Evolutionary conservation across 2,329 filamentous ascomycete genomes (phyloP).

Genomic region (Acrocalymma vagum): DNA sequence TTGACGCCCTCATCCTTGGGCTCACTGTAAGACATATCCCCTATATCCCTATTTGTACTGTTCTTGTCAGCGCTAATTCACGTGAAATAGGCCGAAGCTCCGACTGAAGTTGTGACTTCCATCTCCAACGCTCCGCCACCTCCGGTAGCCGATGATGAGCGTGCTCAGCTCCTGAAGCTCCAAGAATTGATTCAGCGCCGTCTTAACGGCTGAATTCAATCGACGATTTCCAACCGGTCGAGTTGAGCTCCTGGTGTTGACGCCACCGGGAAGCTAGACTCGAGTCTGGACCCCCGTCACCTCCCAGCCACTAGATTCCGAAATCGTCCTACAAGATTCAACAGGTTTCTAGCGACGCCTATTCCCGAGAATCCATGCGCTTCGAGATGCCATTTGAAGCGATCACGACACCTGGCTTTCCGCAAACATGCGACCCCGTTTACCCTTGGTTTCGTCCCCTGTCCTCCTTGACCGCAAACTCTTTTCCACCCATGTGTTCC

Average conservation of each 20-base stretch:
- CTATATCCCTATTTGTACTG: conserved; percentile 31
- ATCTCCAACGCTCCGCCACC: conserved; percentile 36
- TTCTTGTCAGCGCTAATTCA: conserved; percentile 44
- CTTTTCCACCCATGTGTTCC: conserved; percentile 5
- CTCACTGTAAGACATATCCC: conserved; percentile 66
- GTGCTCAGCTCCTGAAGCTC: conserved; percentile 39
- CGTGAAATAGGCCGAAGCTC: conserved; percentile 50
- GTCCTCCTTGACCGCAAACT: too few relatives aligned
- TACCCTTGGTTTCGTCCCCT: too few relatives aligned
- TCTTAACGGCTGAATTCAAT: conserved; percentile 31
- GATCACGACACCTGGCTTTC: too few relatives aligned
- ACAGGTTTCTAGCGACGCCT: too few relatives aligned
- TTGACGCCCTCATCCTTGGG: conserved; percentile 63
- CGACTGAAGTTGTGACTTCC: conserved; percentile 42
- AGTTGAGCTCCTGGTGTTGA: conserved; percentile 25
- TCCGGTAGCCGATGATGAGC: conserved; percentile 32
- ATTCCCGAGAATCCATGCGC: too few relatives aligned
- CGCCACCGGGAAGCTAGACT: conserved; percentile 24
- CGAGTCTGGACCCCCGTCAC: conserved; percentile 27
- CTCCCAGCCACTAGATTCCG: too few relatives aligned
- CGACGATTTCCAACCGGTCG: conserved; percentile 20
- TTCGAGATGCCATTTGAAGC: too few relatives aligned
- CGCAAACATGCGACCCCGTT: too few relatives aligned
- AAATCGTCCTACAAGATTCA: too few relatives aligned
- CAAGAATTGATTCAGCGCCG: conserved; percentile 42